Evolutionary conservation across 768 basidiomycete species (phyloP), one percentile per base, ranked within the genome.

Genomic region (Boletus speciosus): DNA sequence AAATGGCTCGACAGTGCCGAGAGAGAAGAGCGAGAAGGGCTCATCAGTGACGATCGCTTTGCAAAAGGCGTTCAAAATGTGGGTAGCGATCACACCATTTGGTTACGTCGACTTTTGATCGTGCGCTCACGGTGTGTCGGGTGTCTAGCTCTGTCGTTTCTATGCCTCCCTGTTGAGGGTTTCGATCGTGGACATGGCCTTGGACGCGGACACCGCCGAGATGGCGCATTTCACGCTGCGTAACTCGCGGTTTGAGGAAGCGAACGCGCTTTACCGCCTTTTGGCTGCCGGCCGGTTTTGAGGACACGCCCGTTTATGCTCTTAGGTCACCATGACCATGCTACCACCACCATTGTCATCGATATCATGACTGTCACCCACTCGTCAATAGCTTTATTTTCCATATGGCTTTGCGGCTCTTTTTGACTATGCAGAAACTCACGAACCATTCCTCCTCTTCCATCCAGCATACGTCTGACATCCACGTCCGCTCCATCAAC

Each of bases 221-320:
- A 90, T 92, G 79, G 78, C 79, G 6, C 85, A 89, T 65, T 92
- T 92, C 61, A 82, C 82, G 41, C 75, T 92, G 45, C 80, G 81
- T 37, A 77, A 88, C 61, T 78, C 90, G 11, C 78, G 84, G 3
- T 84, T 90, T 54, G 87, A 88, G 64, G 89, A 91, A 59, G 89
- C 89, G 16, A 89, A 85, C 58, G 67, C 76, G 54, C 77, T 91
- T 42, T 92, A 90, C 63, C 81, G 88, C 21, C 64, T 78, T 45
- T 74, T 91, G 58, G 87, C 80, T 42, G 69, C 66, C 41, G 68
- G 70, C 49, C 68, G 75, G 55, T 66, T 63, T 48, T 70, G 59
- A 67, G 38, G 41, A 36, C 34, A 5, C 51, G 29, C 45, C 38
- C 35, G n/a, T 44, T 42, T 42, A 21, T 41, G 32, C 31, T 32